Evolutionary conservation across 1,139 yeast species (phyloP).

Genomic region (Lodderomyces metapsilosis): DNA sequence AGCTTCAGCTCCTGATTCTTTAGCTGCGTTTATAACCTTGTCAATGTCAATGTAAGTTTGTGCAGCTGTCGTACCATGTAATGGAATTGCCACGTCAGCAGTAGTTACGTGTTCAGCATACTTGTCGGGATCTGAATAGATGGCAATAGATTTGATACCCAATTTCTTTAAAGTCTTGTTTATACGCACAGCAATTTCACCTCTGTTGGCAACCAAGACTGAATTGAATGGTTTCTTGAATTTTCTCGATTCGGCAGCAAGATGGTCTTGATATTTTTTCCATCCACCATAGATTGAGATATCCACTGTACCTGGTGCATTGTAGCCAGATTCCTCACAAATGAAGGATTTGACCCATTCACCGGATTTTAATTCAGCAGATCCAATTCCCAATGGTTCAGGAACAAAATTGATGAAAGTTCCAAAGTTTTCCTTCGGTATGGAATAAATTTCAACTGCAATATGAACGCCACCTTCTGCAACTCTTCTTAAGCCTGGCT

Average conservation of each 20-base stretch:
- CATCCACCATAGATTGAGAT: slow-evolving; percentile 87
- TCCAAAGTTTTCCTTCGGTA: slow-evolving; percentile 78
- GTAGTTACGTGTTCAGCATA: slow-evolving; percentile 80
- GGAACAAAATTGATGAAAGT: slow-evolving; percentile 85
- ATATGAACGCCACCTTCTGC: slow-evolving; percentile 56
- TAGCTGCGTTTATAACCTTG: slow-evolving; percentile 83
- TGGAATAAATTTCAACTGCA: slow-evolving; percentile 75
- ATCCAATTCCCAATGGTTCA: slow-evolving; percentile 91
- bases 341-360: slow-evolving; percentile 88
- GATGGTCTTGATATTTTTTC: slow-evolving; percentile 60
- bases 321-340: slow-evolving; percentile 87
- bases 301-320: slow-evolving; percentile 66
- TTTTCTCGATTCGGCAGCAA: slow-evolving; percentile 22
- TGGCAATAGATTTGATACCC: slow-evolving; percentile 77
- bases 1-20: slow-evolving; percentile 80
- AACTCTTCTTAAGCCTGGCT: slow-evolving; percentile 86
- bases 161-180: slow-evolving; percentile 82
- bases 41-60: slow-evolving; percentile 86
- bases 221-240: slow-evolving; percentile 65
- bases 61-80: slow-evolving; percentile 81
- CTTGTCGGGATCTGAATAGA: slow-evolving; percentile 87
- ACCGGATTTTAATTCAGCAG: slow-evolving; percentile 77
- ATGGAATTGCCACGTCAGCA: slow-evolving; percentile 79
- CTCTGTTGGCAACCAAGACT: slow-evolving; percentile 93
- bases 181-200: slow-evolving; percentile 95